Percentiles rank a stretch among this genome's conserved stretches.
phyloP scores from a whole-genome alignment of 2,329 filamentous ascomycete genomes.

The Tolypocladium paradoxum region DNA sequence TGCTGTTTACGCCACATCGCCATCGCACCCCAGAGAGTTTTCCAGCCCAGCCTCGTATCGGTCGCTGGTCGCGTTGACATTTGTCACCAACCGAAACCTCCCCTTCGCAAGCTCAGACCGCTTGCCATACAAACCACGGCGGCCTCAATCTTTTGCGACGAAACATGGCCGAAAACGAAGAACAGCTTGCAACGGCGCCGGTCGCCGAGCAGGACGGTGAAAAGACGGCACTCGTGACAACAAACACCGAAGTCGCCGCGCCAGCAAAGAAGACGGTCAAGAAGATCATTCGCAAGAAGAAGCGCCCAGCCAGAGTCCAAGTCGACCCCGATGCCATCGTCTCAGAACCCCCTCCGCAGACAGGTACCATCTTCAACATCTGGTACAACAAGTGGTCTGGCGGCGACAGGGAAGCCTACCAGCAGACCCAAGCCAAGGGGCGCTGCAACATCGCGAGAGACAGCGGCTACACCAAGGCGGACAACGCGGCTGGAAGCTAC shows the following conservation, averaged over 20 bases:
- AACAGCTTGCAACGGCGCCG: slow-evolving; percentile 14
- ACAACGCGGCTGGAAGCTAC: slow-evolving; percentile 67
- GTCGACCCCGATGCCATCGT: slow-evolving; percentile 77
- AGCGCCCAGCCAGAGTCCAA: slow-evolving; percentile 79
- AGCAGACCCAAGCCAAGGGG: slow-evolving; percentile 72
- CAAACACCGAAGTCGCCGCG: slow-evolving; percentile 32
- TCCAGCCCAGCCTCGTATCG: slow-evolving; percentile 15
- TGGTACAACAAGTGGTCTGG: slow-evolving; percentile 96
- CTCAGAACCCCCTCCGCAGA: slow-evolving; percentile 79
- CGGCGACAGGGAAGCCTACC: slow-evolving; percentile 87
- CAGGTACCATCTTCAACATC: slow-evolving; percentile 87
- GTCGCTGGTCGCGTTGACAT: background rate
- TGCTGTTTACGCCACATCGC: slow-evolving; percentile 10
- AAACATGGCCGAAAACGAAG: slow-evolving; percentile 21
- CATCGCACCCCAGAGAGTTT: slow-evolving; percentile 1
- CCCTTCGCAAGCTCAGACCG: slow-evolving; percentile 3
- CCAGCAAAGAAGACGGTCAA: slow-evolving; percentile 57
- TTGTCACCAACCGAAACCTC: slow-evolving; percentile 7
- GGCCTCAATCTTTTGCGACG: background rate
- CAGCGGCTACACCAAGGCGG: slow-evolving; percentile 67
- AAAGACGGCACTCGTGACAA: slow-evolving; percentile 24
- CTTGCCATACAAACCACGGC: slow-evolving; percentile 1
- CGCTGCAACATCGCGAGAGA: slow-evolving; percentile 81
- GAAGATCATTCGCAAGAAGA: slow-evolving; percentile 86
- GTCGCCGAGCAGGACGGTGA: slow-evolving; percentile 15